Evolutionary conservation across 2,329 filamentous ascomycete species (phyloP), one percentile per base, ranked within the genome.

Genomic region (Neodidymelliopsis sp.): DNA sequence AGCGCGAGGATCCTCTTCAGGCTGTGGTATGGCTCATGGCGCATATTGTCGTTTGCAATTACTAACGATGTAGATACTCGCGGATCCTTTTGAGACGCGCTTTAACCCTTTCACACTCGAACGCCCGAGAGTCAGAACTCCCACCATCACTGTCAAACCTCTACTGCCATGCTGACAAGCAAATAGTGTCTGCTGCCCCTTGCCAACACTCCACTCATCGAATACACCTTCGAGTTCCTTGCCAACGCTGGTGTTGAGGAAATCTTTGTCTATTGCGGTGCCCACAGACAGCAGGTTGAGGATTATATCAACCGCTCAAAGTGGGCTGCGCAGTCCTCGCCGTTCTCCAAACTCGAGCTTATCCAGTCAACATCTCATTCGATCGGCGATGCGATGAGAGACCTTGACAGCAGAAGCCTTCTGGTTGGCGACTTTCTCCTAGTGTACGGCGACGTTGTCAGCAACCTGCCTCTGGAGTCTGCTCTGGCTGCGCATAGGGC

Each of bases 161-260:
- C n/a, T 18, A 37, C 9, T 29, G 20, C 27, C 16, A 38, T 49
- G 27, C 67, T 72, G 54, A 72, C 49, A 33, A 29, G 35, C 42
- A 40, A 36, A 22, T 65, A 95, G 90, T 97, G 94, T 78, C 87
- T 99, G 23, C 81, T 99, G 6, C 91, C 93, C 9, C 82, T 99
- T 52, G 94, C 91, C 52, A 97, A 97, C 73, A 92, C 88, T 2
- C 93, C 94, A 25, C 80, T 99, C 56, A 96, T 99, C 75, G 94
- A 99, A 74, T 97, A 99, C 73, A 97, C 93, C 4, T 86, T 97
- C 65, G 92, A 97, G 69, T 97, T 96, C 66, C 85, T 99, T 1
- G 91, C 91, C 57, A 93, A 93, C 81, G 91, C 94, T 49, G 91
- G 92, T 49, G 91, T 97, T n/a, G 86, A 94, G 62, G 90, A 97